Evolutionary conservation across 1,284 basidiomycete genomes (phyloP).

Genomic region (Singerocomus inundabilis): DNA sequence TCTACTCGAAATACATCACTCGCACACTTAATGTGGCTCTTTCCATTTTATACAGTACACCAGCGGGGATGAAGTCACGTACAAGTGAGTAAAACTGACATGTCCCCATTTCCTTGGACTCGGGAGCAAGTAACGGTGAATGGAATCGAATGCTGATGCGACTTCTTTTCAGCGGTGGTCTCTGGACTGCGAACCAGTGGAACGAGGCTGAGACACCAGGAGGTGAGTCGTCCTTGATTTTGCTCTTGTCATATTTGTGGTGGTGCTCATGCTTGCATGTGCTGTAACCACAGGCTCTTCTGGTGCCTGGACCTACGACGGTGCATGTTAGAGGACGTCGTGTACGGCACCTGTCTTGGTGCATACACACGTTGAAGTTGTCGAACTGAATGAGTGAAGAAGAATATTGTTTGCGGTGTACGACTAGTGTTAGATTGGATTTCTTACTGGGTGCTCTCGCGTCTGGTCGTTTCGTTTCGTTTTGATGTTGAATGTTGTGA

Average conservation of each 20-base stretch:
- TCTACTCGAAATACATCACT: not conserved
- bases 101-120: not conserved
- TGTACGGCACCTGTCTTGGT: too few species aligned
- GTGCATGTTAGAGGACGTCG: slow-evolving; percentile 9
- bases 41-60: slow-evolving; percentile 16
- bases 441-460: not conserved
- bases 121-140: too few species aligned
- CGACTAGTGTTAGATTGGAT: not conserved
- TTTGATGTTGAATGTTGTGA: too few species aligned
- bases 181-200: slow-evolving; percentile 30
- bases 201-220: slow-evolving; percentile 23
- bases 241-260: not conserved
- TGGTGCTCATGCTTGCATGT: not conserved
- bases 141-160: slow-evolving; percentile 4
- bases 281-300: slow-evolving; percentile 4
- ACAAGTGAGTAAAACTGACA: slow-evolving; percentile 14
- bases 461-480: not conserved
- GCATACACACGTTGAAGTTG: not conserved
- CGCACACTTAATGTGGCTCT: not conserved
- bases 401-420: not conserved
- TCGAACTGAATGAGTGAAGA: not conserved
- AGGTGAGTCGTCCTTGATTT: slow-evolving; percentile 14
- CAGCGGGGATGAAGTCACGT: slow-evolving; percentile 21
- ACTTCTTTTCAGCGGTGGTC: slow-evolving; percentile 19
- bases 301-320: slow-evolving; percentile 21